A percentile compares a stretch with the other conserved stretches of the same genome.
phyloP scores from a whole-genome alignment of 2,329 filamentous ascomycete species.

The Phaeosphaeriaceae sp. region DNA sequence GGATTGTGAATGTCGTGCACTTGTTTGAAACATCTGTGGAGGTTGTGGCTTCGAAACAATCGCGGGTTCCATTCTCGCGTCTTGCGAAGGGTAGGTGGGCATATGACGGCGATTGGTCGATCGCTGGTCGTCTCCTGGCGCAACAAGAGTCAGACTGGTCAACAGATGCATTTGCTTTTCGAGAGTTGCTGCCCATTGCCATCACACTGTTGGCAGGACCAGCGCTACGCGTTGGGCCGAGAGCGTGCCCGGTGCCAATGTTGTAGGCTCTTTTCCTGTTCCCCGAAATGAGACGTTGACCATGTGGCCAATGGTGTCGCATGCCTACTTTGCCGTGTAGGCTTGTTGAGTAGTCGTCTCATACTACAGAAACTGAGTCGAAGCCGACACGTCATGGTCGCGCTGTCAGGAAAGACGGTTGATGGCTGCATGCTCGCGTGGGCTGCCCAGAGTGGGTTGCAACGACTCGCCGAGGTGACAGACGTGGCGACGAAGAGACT shows the following conservation, averaged over 20 bases:
- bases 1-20: neutral
- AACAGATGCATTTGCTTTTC: slow-evolving; percentile 3
- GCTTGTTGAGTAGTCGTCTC: neutral
- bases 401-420: neutral
- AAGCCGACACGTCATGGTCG: neutral
- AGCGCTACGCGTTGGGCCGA: neutral
- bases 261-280: neutral
- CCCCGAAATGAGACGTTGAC: neutral
- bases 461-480: neutral
- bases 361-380: neutral
- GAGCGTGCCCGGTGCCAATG: neutral
- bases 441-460: neutral
- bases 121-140: neutral
- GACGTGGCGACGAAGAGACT: neutral
- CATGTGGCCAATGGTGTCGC: neutral
- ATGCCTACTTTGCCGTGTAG: neutral
- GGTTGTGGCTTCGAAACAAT: slow-evolving; percentile 1
- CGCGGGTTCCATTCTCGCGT: neutral
- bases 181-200: neutral
- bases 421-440: neutral
- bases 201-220: neutral
- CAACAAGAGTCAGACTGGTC: slow-evolving; percentile 1
- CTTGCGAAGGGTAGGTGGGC: neutral
- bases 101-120: neutral
- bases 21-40: neutral